Evolutionary conservation across 1,284 basidiomycete genomes (phyloP).

Genomic region (Blastosporella zonata): DNA sequence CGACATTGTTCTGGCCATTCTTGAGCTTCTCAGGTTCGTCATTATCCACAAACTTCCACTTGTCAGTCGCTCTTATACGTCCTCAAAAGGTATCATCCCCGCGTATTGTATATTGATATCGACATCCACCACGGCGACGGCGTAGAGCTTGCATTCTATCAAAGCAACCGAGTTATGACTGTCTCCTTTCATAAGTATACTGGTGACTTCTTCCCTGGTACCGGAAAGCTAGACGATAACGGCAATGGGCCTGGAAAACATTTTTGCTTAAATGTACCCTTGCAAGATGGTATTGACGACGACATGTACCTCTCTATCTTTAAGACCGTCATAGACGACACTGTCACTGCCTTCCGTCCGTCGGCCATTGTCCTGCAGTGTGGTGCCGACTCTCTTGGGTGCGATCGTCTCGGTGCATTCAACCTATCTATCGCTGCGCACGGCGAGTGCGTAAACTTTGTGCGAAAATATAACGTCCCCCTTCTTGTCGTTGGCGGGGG

Average conservation of each 20-base stretch:
- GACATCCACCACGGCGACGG: constrained; percentile 98
- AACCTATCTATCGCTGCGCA: constrained; percentile 99
- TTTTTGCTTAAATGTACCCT: constrained; percentile 93
- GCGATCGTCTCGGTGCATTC: constrained; percentile 94
- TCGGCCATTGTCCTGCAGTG: constrained; percentile 94
- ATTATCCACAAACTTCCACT: not conserved
- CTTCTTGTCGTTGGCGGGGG: constrained; percentile 92
- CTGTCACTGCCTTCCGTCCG: constrained; percentile 87
- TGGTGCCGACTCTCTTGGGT: constrained; percentile 94
- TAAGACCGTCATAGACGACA: constrained; percentile 95
- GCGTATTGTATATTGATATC: constrained; percentile 95
- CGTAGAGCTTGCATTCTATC: constrained; percentile 97
- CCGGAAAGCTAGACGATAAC: constrained; percentile 90
- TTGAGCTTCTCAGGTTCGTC: constrained; percentile 86
- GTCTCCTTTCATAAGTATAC: constrained; percentile 99
- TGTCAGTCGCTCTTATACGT: not conserved
- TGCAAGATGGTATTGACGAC: constrained; percentile 97
- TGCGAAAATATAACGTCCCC: constrained; percentile 89
- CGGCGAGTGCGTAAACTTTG: constrained; percentile 96
- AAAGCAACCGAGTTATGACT: constrained; percentile 96
- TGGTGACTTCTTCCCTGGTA: constrained; percentile 97
- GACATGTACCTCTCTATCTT: constrained; percentile 95
- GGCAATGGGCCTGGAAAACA: constrained; percentile 89
- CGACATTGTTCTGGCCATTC: constrained; percentile 90
- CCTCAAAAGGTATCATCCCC: constrained; percentile 70